Percentiles rank a stretch among this genome's conserved stretches.
Conservation (phyloP, 164 flowering plant genomes). For the Tetrastigma voinierianum region DNA sequence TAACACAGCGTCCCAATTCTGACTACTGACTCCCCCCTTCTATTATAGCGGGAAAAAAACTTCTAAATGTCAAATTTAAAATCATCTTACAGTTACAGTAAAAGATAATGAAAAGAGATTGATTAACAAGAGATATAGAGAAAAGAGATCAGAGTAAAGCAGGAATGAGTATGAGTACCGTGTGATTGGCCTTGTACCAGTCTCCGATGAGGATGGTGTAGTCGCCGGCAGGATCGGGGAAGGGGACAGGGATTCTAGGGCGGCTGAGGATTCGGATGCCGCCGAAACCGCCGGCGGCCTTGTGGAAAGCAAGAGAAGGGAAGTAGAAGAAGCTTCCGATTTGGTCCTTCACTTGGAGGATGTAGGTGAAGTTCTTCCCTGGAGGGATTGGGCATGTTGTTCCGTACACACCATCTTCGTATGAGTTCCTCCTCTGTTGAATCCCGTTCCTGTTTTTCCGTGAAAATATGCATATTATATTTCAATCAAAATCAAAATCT, state of each 20-base stretch:
- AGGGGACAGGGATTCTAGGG: constrained; percentile 80
- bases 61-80: background rate
- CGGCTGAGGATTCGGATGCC: constrained; percentile 77
- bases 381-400: constrained; percentile 95
- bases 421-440: constrained; percentile 82
- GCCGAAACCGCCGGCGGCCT: constrained; percentile 93
- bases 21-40: too few species aligned
- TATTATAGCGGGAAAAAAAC: background rate
- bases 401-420: constrained; percentile 73
- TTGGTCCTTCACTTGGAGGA: constrained; percentile 84
- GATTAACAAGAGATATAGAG: too few species aligned
- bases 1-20: too few species aligned
- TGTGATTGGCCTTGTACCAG: constrained; percentile 82
- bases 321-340: constrained; percentile 88
- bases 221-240: constrained; percentile 69
- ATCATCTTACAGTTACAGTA: background rate
- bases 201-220: constrained; percentile 79
- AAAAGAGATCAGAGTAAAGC: too few species aligned
- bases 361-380: constrained; percentile 77
- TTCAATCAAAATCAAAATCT: too few species aligned
- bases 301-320: constrained; percentile 84
- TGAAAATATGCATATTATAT: too few species aligned
- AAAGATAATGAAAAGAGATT: too few species aligned
- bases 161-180: constrained; percentile 50
- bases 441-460: constrained; percentile 57